Conservation (phyloP, 1,284 basidiomycete genomes). For the Cryptococcus floricola region DNA sequence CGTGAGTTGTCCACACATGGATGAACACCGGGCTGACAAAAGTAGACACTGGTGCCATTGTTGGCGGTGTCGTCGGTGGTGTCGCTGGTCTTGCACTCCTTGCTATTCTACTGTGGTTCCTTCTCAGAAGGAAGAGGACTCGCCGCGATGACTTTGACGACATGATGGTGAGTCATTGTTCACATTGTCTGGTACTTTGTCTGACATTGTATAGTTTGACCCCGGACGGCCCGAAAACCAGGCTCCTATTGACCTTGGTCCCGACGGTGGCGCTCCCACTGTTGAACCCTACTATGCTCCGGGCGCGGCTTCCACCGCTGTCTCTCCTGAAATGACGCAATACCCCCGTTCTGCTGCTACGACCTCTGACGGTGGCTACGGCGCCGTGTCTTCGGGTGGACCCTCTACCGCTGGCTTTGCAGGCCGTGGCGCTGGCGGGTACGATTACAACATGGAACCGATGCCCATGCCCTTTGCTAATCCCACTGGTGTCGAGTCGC, state of each 20-base stretch:
- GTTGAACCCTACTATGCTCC: conserved; percentile 44
- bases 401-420: conserved; percentile 42
- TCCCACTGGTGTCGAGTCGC: conserved; percentile 11
- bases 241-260: conserved; percentile 37
- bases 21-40: neutral
- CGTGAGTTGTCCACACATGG: neutral
- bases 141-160: conserved; percentile 48
- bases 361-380: conserved; percentile 29
- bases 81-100: conserved; percentile 41
- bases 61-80: conserved; percentile 47
- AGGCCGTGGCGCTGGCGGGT: conserved; percentile 33
- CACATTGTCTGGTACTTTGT: neutral
- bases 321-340: conserved; percentile 44
- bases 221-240: conserved; percentile 25
- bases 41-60: conserved; percentile 43
- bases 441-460: conserved; percentile 16
- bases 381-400: conserved; percentile 28
- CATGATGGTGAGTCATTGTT: conserved; percentile 40
- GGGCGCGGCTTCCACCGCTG: conserved; percentile 34
- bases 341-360: conserved; percentile 33
- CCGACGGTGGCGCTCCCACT: conserved; percentile 27
- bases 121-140: conserved; percentile 36
- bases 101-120: conserved; percentile 35
- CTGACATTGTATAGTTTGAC: conserved; percentile 34
- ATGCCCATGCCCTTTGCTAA: conserved; percentile 27